Percentiles rank a stretch among this genome's conserved stretches.
These are phyloP conservation scores for Lanzia echinophila DNA, from an alignment of 2,329 filamentous ascomycete species.

Conservation along the genomic window DNA sequence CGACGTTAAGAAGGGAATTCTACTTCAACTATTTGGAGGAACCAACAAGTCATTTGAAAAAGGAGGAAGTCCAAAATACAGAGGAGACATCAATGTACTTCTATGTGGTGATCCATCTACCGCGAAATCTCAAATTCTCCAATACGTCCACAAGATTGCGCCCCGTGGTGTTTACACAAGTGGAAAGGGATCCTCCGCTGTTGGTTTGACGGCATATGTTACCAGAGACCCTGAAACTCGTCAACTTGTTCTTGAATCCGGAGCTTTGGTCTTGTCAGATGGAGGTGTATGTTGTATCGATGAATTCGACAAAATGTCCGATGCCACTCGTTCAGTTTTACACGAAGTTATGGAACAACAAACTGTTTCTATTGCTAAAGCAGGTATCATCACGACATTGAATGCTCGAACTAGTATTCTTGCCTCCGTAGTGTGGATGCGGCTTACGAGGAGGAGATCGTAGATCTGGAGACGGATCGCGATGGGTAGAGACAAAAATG, in stretches of 20 bases:
- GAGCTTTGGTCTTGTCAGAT: conserved; percentile 66
- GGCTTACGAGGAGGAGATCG: too few species aligned
- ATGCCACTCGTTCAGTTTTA: conserved; percentile 64
- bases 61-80: conserved; percentile 88
- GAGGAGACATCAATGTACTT: conserved; percentile 95
- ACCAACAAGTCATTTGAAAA: conserved; percentile 98
- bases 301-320: too few species aligned
- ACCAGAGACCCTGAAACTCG: conserved; percentile 68
- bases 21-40: conserved; percentile 92
- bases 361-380: conserved; percentile 71
- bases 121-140: conserved; percentile 86
- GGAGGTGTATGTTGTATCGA: conserved; percentile 74
- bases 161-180: conserved; percentile 77
- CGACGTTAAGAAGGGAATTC: conserved; percentile 96
- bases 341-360: conserved; percentile 81
- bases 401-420: conserved; percentile 95
- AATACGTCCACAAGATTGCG: conserved; percentile 96
- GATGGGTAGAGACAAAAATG: too few species aligned
- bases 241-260: conserved; percentile 68
- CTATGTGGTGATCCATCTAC: conserved; percentile 97
- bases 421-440: too few species aligned
- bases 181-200: conserved; percentile 68
- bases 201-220: conserved; percentile 71
- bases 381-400: conserved; percentile 76
- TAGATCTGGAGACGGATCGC: too few species aligned